Conservation (phyloP, 495 filamentous ascomycete species). For the Penicillium samsonianum region DNA sequence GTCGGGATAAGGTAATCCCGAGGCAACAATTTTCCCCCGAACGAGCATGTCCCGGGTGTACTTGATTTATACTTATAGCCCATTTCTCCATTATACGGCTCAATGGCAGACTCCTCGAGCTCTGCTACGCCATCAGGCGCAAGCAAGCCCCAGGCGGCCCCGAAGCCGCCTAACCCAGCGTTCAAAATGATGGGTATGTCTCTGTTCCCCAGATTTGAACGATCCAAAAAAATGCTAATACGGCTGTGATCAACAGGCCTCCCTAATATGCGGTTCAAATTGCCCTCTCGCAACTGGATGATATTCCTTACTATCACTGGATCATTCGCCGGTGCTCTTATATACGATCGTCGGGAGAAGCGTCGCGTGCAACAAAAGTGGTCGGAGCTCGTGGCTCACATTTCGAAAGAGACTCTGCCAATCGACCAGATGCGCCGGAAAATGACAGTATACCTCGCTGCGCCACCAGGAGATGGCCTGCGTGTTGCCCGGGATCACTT, state of each 20-base stretch:
- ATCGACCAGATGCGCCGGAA: conserved; percentile 75
- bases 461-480: conserved; percentile 83
- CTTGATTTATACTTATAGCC: not conserved
- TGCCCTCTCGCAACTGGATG: conserved; percentile 96
- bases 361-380: conserved; percentile 80
- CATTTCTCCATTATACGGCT: not conserved
- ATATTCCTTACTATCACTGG: conserved; percentile 85
- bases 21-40: conserved; percentile 24
- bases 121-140: conserved; percentile 34
- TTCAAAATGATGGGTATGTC: conserved; percentile 71
- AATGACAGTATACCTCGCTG: conserved; percentile 81
- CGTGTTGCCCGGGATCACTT: conserved; percentile 86
- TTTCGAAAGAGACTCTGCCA: conserved; percentile 73
- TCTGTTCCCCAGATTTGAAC: conserved; percentile 5
- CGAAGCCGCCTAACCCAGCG: conserved; percentile 62
- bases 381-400: conserved; percentile 81
- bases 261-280: conserved; percentile 74
- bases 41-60: conserved; percentile 9
- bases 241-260: conserved; percentile 50
- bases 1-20: not conserved
- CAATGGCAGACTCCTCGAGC: conserved; percentile 43
- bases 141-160: conserved; percentile 39
- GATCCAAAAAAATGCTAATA: conserved; percentile 14
- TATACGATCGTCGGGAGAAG: conserved; percentile 91
- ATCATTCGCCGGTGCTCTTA: conserved; percentile 71